These are phyloP conservation scores for Cladosporium sp. DNA, from an alignment of 2,329 filamentous ascomycete genomes.

Conservation along the genomic window DNA sequence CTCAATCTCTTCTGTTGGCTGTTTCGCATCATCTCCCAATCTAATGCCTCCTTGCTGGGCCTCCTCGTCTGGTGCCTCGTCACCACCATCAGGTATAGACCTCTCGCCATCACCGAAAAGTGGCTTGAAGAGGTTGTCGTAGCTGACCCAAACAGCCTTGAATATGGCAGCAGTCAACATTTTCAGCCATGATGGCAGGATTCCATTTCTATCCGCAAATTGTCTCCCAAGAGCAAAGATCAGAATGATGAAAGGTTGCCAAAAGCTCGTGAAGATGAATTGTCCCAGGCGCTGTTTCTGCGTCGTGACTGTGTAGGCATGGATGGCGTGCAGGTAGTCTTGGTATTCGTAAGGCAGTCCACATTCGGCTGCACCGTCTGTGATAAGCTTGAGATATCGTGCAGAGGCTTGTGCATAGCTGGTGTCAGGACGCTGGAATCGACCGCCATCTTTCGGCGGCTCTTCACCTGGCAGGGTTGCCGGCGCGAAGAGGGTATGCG, in stretches of 20 bases:
- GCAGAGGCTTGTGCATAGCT: conserved; percentile 77
- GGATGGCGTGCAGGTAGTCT: conserved; percentile 64
- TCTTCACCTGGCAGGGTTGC: conserved; percentile 26
- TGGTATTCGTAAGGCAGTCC: conserved; percentile 75
- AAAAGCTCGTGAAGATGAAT: conserved; percentile 57
- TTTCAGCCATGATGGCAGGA: conserved; percentile 64
- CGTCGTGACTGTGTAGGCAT: conserved; percentile 67
- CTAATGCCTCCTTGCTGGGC: background rate
- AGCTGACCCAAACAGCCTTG: conserved; percentile 57
- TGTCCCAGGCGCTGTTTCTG: conserved; percentile 63
- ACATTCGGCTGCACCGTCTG: conserved; percentile 73
- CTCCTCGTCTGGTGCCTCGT: conserved; percentile 12
- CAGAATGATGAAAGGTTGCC: conserved; percentile 55
- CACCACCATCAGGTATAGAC: conserved; percentile 37
- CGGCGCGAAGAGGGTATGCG: conserved; percentile 78
- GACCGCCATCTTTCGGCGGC: conserved; percentile 32
- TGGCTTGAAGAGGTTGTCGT: conserved; percentile 60
- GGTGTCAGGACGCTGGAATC: conserved; percentile 58
- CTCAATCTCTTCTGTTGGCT: background rate
- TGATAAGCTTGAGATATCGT: conserved; percentile 78
- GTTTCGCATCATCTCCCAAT: conserved; percentile 1
- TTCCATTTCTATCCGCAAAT: conserved; percentile 64
- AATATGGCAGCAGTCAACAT: conserved; percentile 51
- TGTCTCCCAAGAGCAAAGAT: conserved; percentile 46
- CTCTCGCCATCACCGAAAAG: conserved; percentile 85